Percentiles rank a stretch among this genome's conserved stretches.
Conservation (phyloP, 768 basidiomycete genomes). For the Pholiota microspora region DNA sequence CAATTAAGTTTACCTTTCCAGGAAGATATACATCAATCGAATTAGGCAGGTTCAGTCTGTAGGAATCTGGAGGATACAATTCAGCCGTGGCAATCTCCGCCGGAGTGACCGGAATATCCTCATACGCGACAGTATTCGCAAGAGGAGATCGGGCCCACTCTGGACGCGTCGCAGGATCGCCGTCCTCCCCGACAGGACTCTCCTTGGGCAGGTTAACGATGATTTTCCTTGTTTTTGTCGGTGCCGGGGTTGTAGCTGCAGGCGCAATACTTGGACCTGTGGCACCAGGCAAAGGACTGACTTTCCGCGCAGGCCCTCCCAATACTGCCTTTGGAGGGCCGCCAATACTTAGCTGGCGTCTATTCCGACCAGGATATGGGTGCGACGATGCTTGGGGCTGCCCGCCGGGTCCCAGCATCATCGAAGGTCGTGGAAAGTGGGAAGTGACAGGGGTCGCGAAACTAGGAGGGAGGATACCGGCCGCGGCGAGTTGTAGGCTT, state of each 20-base stretch:
- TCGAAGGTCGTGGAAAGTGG: constrained; percentile 51
- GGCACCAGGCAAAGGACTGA: constrained; percentile 61
- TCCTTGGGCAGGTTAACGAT: constrained; percentile 75
- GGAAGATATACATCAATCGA: constrained; percentile 82
- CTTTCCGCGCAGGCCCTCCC: constrained; percentile 77
- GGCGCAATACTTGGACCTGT: constrained; percentile 24
- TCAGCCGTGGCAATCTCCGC: constrained; percentile 46
- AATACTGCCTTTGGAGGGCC: constrained; percentile 87
- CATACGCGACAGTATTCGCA: constrained; percentile 25
- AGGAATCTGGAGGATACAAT: constrained; percentile 62
- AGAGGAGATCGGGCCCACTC: constrained; percentile 65
- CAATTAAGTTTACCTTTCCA: constrained; percentile 53
- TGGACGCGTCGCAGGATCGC: constrained; percentile 39
- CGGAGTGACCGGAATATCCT: constrained; percentile 22
- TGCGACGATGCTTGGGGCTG: constrained; percentile 33
- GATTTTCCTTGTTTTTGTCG: constrained; percentile 63
- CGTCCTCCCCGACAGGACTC: constrained; percentile 42
- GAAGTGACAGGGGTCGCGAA: constrained; percentile 63
- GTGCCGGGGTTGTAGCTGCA: constrained; percentile 31
- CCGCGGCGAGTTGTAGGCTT: constrained; percentile 64
- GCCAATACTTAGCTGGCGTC: constrained; percentile 73
- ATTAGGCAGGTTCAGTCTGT: constrained; percentile 55
- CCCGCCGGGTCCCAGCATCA: constrained; percentile 40
- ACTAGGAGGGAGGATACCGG: constrained; percentile 54
- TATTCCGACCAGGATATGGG: constrained; percentile 59